phyloP scores from a whole-genome alignment of 805 yeast genomes.

The Yamadazyma phyllophila region DNA sequence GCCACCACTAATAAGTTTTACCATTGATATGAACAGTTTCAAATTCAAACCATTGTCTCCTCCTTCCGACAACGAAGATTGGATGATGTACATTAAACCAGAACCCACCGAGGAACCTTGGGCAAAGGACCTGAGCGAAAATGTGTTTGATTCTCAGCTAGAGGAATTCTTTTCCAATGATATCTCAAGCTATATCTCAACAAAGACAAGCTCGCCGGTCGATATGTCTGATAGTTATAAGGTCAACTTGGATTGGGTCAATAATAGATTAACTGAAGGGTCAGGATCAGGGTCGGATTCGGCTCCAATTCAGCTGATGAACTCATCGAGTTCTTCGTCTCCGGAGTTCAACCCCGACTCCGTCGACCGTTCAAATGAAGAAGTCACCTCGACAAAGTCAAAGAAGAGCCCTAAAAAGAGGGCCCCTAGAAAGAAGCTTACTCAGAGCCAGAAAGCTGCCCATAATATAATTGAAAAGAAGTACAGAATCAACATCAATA shows the following conservation, averaged over 20 bases:
- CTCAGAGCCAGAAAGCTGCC: constrained; percentile 62
- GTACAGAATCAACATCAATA: constrained; percentile 68
- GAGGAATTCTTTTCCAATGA: constrained; percentile 2
- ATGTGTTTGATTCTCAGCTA: constrained; percentile 3
- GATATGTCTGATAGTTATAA: not conserved
- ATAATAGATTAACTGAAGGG: not conserved
- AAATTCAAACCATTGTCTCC: constrained; percentile 12
- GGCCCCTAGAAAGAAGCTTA: constrained; percentile 54
- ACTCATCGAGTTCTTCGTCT: constrained; percentile 2
- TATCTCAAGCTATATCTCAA: not conserved
- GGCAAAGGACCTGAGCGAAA: not conserved
- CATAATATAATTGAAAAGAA: constrained; percentile 73
- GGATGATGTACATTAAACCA: constrained; percentile 13
- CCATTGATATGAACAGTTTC: not conserved
- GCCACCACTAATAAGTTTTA: not conserved
- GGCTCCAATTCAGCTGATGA: no score
- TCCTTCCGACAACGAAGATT: constrained; percentile 12
- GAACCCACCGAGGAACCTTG: not conserved
- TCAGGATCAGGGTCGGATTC: no score
- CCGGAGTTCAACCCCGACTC: not conserved
- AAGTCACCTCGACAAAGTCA: not conserved
- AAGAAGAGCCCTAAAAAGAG: constrained; percentile 26
- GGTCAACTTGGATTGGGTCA: constrained; percentile 13
- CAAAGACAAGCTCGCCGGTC: constrained; percentile 6
- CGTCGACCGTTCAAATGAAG: not conserved